Percentiles rank a stretch among this genome's conserved stretches.
Evolutionary conservation across 441 rosid genomes (phyloP).

Genomic region (Pelargonium exstipulatum): DNA sequence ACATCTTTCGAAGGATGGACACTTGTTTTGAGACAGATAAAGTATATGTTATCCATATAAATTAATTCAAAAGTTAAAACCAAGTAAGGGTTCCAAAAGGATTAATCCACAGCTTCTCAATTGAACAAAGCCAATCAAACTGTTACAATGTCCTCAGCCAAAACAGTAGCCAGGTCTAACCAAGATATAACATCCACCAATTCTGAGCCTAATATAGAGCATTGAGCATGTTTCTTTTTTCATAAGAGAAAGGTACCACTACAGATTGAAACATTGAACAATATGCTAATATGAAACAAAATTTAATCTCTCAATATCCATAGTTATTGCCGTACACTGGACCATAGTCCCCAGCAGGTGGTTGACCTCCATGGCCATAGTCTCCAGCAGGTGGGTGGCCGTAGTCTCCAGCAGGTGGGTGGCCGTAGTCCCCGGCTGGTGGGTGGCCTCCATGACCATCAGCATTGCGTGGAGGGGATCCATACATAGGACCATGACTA

Average conservation of each 20-base stretch:
- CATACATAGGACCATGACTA: slow-evolving; percentile 23
- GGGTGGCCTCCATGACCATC: slow-evolving; percentile 10
- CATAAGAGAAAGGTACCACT: too few species aligned
- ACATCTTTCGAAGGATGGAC: too few species aligned
- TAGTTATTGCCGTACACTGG: slow-evolving; percentile 26
- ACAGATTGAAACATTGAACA: too few species aligned
- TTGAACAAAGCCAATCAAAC: too few species aligned
- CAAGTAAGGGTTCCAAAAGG: too few species aligned
- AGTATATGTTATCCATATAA: too few species aligned
- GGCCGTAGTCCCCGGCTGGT: slow-evolving; percentile 22
- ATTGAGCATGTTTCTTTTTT: not conserved
- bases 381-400: not conserved
- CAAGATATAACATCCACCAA: not conserved
- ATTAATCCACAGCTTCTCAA: too few species aligned
- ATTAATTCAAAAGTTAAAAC: too few species aligned
- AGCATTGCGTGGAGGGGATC: slow-evolving; percentile 20
- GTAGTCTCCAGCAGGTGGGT: not conserved
- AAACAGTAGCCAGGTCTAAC: not conserved
- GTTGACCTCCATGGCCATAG: not conserved
- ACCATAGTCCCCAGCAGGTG: slow-evolving; percentile 24
- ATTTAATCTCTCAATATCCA: slow-evolving; percentile 20
- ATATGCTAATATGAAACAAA: not conserved
- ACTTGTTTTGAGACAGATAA: too few species aligned
- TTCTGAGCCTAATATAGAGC: not conserved
- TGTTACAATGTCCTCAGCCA: too few species aligned